Base-by-base conservation (phyloP, 2,329 filamentous ascomycete genomes). In the Fusarium euwallaceae region DNA sequence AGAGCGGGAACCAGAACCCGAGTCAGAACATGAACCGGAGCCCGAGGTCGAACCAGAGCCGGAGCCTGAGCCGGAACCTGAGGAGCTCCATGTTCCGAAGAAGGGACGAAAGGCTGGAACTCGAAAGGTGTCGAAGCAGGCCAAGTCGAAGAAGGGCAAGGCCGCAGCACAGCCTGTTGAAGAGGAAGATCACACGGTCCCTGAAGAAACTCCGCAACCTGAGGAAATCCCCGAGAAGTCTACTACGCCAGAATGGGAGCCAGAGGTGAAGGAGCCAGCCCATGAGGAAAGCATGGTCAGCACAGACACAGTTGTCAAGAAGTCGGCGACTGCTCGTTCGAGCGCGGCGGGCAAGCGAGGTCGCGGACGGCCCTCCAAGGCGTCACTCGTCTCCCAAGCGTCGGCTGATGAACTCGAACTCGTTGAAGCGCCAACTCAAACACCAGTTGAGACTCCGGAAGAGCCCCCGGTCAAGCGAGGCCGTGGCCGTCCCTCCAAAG, bases 21-120 rank as follows among this genome's bases (percentile, higher is more conserved):
- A 55, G 51, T 43, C 29, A 10, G 64, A 65, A 17, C 41, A 10
- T 10, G 61, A 69, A n/a, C 32, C 59, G 20, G 67, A 58, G 69
- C 79, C 22, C 9, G 69, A 63, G 39, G 39, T 48, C 32, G 37
- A 51, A 59, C 56, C 27, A 4, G 48, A 65, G 45, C 55, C 55
- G 1, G 45, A 53, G 69, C 79, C 60, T 0, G 69, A 76, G n/a
- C 60, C 64, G 12, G 64, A 76, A 20, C 45, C 58, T 10, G 84
- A 87, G 45, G 76, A 82, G n/a, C 74, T 88, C 0, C 80, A 83
- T 6, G 82, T 87, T 12, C 84, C 87, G 5, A 90, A 90, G 80
- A 90, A 89, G 78, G 87, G 86, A 29, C 87, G 87, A 59, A 90
- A 90, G 75, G 79, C 86, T 4, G 86, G 81, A n/a, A 81, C 84